Base-by-base conservation (phyloP, 2,329 filamentous ascomycete species). In the Paecilomyces niveus region DNA sequence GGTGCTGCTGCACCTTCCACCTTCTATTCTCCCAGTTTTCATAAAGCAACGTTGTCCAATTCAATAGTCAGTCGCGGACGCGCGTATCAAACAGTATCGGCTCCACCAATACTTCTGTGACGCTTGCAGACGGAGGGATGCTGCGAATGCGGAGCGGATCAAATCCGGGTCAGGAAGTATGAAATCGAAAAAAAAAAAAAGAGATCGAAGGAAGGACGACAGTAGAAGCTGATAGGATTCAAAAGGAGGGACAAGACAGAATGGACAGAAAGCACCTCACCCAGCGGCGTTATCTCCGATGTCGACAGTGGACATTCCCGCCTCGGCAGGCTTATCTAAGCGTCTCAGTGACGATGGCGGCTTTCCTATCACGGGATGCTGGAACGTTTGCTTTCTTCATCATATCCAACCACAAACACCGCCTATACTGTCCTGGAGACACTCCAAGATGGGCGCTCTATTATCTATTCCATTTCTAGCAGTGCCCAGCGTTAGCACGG, bases 391-490 rank as follows among this genome's bases (percentile, higher is more conserved):
- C 45, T 22, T 53, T 54, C 57, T 35, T 52, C 54, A 21, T 51
- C 49, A 18, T 54, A 50, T 55, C 35, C 10, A 32, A 45, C 49
- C 24, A 49, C 45, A 56, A n/a, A 53, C n/a, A 45, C 39, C 8
- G 7, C 39, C 5, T 45, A 45, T 18, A 15, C 15, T 9, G n/a
- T 45, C 52, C 45, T 29, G 49, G 32, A 49, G 53, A 24, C 54
- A 50, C 39, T n/a, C 13, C 66, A 77, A 62, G 56, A 99, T 99
- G 94, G 94, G 94, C 70, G 93, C 91, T 66, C 80, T 96, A 69
- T 83, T 99, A 57, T 97, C 93, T 62, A 76, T 99, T 62, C 94
- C 94, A 66, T 81, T 99, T 63, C 79, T 99, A 76, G 92, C 90
- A 65, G 75, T 99, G 65, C 94, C 94, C 63, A 91, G 91, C 78